These are phyloP conservation scores for Scleroderma citrinum DNA, from an alignment of 768 basidiomycete species.

Conservation along the genomic window DNA sequence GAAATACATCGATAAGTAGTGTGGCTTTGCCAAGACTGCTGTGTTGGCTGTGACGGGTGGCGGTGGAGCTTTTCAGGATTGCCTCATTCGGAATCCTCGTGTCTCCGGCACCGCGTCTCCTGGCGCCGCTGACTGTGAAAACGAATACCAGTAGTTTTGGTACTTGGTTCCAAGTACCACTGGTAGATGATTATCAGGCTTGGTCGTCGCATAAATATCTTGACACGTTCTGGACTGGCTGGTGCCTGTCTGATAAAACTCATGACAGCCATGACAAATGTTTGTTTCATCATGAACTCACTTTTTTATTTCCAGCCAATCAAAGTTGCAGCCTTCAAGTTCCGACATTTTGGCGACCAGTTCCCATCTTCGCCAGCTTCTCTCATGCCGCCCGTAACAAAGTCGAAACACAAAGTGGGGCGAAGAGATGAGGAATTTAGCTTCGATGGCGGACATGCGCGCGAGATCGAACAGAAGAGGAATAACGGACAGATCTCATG, in stretches of 20 bases:
- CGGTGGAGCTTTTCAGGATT: background rate
- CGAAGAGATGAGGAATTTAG: slow-evolving; percentile 49
- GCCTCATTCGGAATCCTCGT: background rate
- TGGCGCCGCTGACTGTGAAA: slow-evolving; percentile 16
- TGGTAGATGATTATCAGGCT: no score
- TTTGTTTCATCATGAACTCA: no score
- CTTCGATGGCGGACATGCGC: slow-evolving; percentile 47
- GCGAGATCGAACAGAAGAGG: slow-evolving; percentile 71
- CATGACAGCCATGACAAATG: no score
- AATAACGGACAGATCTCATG: slow-evolving; percentile 73
- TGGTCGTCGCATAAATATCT: no score
- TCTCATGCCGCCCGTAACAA: slow-evolving; percentile 52
- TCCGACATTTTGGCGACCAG: background rate
- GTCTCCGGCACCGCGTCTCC: background rate
- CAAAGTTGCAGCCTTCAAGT: background rate
- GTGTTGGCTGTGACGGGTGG: no score
- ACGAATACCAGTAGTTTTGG: background rate
- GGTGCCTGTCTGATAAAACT: no score
- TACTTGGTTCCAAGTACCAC: no score
- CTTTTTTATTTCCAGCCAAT: no score
- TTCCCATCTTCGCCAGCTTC: slow-evolving; percentile 7
- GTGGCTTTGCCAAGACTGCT: no score
- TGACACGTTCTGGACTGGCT: no score
- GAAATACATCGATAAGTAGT: no score
- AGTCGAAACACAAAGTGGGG: slow-evolving; percentile 43